Conservation (phyloP, 371 early-diverging fungal species). For the Funneliformis caledonium region DNA sequence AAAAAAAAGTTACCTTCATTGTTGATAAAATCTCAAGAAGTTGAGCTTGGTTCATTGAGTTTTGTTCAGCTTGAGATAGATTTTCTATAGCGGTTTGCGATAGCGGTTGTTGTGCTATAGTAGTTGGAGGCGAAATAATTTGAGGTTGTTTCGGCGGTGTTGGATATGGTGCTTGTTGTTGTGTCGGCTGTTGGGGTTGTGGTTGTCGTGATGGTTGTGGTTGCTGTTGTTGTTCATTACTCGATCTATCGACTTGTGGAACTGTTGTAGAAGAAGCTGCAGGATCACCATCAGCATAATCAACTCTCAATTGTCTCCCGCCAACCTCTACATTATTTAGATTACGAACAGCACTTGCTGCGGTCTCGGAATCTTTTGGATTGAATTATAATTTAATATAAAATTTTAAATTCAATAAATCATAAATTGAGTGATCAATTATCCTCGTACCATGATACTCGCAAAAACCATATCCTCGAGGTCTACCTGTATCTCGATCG, state of each 20-base stretch:
- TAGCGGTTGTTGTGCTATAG: not conserved
- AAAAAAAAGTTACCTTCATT: conserved; percentile 50
- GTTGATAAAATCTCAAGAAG: conserved; percentile 67
- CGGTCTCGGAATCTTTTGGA: conserved; percentile 71
- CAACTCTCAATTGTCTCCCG: conserved; percentile 81
- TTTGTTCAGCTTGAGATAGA: conserved; percentile 40
- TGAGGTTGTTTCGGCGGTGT: conserved; percentile 24
- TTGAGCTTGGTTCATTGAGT: conserved; percentile 66
- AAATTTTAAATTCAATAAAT: not conserved
- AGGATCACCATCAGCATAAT: conserved; percentile 77
- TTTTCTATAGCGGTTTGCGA: conserved; percentile 30
- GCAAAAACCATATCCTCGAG: conserved; percentile 91
- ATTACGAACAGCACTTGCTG: conserved; percentile 82
- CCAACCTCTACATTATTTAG: conserved; percentile 83
- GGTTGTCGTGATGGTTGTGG: conserved; percentile 13
- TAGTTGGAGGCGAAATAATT: not conserved
- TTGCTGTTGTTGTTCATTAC: conserved; percentile 28
- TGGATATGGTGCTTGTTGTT: not conserved
- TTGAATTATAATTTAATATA: not conserved
- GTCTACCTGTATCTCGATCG: conserved; percentile 87
- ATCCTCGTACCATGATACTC: conserved; percentile 71
- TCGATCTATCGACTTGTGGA: conserved; percentile 41
- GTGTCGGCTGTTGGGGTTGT: conserved; percentile 8
- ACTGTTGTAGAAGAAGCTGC: conserved; percentile 43
- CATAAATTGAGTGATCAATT: not conserved